Percentiles rank a stretch among this genome's conserved stretches.
Evolutionary conservation across 768 basidiomycete genomes (phyloP).

Genomic region (Podaxis sp.): DNA sequence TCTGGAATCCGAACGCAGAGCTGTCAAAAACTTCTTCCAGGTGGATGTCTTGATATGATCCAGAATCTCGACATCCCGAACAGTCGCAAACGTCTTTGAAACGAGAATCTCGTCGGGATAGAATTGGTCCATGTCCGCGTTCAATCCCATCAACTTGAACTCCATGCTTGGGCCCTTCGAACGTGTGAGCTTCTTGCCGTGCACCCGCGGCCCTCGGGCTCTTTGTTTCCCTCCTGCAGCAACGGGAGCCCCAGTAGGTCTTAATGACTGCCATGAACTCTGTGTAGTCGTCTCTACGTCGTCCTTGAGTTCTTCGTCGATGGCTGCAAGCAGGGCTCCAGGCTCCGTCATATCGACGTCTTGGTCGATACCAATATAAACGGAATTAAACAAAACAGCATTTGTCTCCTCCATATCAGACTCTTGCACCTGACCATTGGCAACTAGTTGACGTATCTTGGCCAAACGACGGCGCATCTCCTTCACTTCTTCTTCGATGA

Average conservation of each 20-base stretch:
- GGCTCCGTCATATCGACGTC: slow-evolving; percentile 75
- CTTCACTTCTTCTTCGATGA: slow-evolving; percentile 85
- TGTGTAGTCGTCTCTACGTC: slow-evolving; percentile 73
- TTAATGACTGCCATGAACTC: slow-evolving; percentile 91
- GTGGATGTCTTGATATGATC: slow-evolving; percentile 99
- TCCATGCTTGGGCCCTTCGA: slow-evolving; percentile 84
- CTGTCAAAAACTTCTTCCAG: slow-evolving; percentile 96
- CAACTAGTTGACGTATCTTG: slow-evolving; percentile 89
- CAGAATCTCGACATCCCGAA: slow-evolving; percentile 82
- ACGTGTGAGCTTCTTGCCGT: slow-evolving; percentile 64
- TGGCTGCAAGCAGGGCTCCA: slow-evolving; percentile 80
- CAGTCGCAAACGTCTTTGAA: slow-evolving; percentile 64
- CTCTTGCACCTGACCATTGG: slow-evolving; percentile 85
- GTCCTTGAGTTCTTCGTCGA: slow-evolving; percentile 86
- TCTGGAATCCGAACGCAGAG: slow-evolving; percentile 77
- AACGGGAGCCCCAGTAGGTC: slow-evolving; percentile 39
- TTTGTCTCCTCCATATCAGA: slow-evolving; percentile 71
- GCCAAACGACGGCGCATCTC: slow-evolving; percentile 84
- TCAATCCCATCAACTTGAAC: slow-evolving; percentile 65
- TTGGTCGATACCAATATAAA: slow-evolving; percentile 88
- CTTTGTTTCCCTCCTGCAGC: slow-evolving; percentile 34
- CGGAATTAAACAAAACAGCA: slow-evolving; percentile 87
- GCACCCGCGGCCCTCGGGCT: slow-evolving; percentile 39
- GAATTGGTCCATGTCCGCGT: slow-evolving; percentile 69
- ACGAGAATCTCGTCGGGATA: slow-evolving; percentile 52